A percentile compares a stretch with the other conserved stretches of the same genome.
Evolutionary conservation across 139 green algal genomes (phyloP).

Genomic region (Parachlorella kessleri): DNA sequence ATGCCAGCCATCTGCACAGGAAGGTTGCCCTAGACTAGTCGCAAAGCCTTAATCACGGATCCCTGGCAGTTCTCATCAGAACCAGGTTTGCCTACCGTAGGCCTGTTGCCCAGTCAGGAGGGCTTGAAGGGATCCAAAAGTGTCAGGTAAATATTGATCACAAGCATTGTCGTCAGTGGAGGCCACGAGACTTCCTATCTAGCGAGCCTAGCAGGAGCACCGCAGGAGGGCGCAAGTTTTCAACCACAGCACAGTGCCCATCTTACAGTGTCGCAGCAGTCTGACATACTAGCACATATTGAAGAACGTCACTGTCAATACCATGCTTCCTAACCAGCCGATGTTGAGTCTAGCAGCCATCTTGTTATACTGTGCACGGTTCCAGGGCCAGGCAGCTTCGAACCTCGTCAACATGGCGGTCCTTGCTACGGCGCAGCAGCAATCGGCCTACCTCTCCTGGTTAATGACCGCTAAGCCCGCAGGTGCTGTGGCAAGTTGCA

Average conservation of each 20-base stretch:
- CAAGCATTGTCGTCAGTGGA: no score
- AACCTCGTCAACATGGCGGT: not conserved
- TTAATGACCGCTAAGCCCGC: constrained; percentile 1
- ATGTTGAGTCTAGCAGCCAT: not conserved
- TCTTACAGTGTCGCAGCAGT: not conserved
- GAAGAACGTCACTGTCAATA: no score
- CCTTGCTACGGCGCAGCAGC: not conserved
- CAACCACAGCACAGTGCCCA: not conserved
- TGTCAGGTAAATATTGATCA: no score
- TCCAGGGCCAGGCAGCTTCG: not conserved
- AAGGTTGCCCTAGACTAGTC: not conserved
- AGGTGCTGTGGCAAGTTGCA: not conserved
- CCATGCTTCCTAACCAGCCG: not conserved
- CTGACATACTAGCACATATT: not conserved
- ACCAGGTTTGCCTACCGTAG: no score
- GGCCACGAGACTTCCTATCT: no score
- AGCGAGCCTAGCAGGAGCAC: no score
- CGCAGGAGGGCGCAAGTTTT: not conserved
- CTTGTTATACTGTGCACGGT: not conserved
- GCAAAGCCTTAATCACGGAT: no score
- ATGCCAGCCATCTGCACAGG: not conserved
- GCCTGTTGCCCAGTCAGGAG: no score
- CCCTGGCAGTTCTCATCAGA: no score
- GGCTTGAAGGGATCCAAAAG: no score
- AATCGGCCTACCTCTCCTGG: not conserved